Evolutionary conservation across 768 basidiomycete genomes (phyloP), one percentile per base, ranked within the genome.

Genomic region (Boletus reticuloceps): DNA sequence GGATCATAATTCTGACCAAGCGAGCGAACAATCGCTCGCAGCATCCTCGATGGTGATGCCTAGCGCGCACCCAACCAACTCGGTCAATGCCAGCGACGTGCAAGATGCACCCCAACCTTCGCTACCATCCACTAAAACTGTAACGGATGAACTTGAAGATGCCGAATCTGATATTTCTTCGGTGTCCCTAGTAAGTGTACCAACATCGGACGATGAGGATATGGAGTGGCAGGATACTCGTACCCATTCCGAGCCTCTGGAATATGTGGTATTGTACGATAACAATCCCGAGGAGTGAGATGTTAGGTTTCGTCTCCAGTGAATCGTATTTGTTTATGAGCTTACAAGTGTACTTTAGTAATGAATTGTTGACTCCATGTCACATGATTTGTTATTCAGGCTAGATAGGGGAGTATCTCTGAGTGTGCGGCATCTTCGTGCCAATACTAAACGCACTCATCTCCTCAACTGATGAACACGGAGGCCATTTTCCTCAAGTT

Each of bases 181-280:
- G 2, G 64, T 82, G 14, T 88, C 85, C 4, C 69, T 88, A 56
- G 75, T 89, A 58, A 86, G 86, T 63, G 67, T 81, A 44, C 79
- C 82, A 10, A 80, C 81, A n/a, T 80, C 81, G 7, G 76, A 77
- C 8, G 78, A 80, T 43, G 82, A 83, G 31, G 79, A 74, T 29
- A 77, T 69, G n/a, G 66, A 81, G 12, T 88, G 82, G 79, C 80
- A 82, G 54, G 86, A 84, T 53, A 82, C 79, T 47, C 77, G 77
- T 25, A 73, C 76, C 8, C 72, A 74, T 22, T 69, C 74, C 5
- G 73, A 67, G 56, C 67, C 66, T 7, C 69, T 79, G 59, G 87
- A 89, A 57, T 91, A 88, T 63, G 86, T 89, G 14, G 75, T 91
- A 53, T 68, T 90, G 54, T 90, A 88, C 59, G 89, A 89, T 64